Evolutionary conservation across 352 stramenopile species (phyloP), one percentile per base, ranked within the genome.

Genomic region (Pythium brachiatum): DNA sequence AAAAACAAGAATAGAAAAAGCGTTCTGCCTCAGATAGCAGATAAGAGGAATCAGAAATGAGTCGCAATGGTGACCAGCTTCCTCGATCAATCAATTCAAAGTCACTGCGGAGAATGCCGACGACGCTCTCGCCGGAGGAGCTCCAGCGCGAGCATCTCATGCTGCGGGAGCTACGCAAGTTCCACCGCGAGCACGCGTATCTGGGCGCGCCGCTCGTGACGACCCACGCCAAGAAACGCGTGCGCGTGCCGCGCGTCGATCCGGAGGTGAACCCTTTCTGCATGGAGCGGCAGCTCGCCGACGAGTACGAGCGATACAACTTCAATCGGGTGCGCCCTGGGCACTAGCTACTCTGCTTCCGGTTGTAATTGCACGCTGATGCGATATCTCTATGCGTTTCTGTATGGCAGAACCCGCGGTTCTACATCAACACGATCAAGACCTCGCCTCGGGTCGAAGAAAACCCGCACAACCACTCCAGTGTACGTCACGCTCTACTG

Each of bases 381-480:
- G n/a, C n/a, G n/a, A n/a, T n/a, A n/a, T n/a, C n/a, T n/a, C n/a
- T n/a, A n/a, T n/a, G n/a, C n/a, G n/a, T n/a, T n/a, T n/a, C 8
- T 41, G 13, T 29, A 20, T 15, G 3, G 6, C 53, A 90, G 81
- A 93, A 93, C 57, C 81, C 81, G 58, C 77, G 79, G 12, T 89
- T 90, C 67, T 93, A 90, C 53, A 77, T 70, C 47, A 61, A 74
- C 50, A 79, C 75, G 16, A 67, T 90, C 55, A 73, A 75, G 20
- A 76, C 78, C 43, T 77, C 75, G 23, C 57, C 71, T 8, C 69
- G 73, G 0, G 32, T 79, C 0, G 69, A 73, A 25, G 76, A 85
- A 58, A 92, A 91, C 46, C 82, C 76, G 21, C 82, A 71, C 48
- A 94, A 91, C 53, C 74, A 94, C 72, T 91, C 81, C 15, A 91